phyloP scores from a whole-genome alignment of 1,284 basidiomycete species.

The Mycena sp. region DNA sequence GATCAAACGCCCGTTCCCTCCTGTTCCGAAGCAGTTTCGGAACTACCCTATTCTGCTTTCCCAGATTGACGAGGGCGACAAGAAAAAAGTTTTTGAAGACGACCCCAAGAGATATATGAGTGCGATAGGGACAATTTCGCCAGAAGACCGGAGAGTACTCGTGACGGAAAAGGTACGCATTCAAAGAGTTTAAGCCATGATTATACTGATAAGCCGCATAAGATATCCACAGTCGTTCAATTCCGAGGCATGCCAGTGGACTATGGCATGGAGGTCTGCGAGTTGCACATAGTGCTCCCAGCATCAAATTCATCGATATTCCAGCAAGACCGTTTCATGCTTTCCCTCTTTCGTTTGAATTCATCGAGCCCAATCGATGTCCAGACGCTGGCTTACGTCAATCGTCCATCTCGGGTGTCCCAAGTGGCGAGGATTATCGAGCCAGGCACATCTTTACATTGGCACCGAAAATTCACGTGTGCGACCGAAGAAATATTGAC shows the following conservation, averaged over 20 bases:
- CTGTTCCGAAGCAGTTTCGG: slow-evolving; percentile 29
- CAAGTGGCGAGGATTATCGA: not conserved
- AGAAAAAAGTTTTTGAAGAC: slow-evolving; percentile 27
- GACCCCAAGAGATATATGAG: slow-evolving; percentile 16
- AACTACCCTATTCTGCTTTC: slow-evolving; percentile 35
- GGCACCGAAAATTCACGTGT: not conserved
- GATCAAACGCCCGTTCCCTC: slow-evolving; percentile 31
- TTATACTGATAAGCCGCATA: not conserved
- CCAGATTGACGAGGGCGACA: slow-evolving; percentile 27
- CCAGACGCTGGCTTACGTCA: not conserved
- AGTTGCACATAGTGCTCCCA: slow-evolving; percentile 28
- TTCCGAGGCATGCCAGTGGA: slow-evolving; percentile 36
- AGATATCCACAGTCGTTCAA: slow-evolving; percentile 36
- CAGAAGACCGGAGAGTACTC: slow-evolving; percentile 24
- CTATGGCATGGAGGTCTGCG: slow-evolving; percentile 36
- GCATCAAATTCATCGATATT: too few species aligned
- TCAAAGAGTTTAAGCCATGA: not conserved
- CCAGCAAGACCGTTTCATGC: too few species aligned
- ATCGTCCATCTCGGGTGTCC: not conserved
- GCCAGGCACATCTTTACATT: not conserved
- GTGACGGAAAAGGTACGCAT: slow-evolving; percentile 21
- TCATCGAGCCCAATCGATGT: not conserved
- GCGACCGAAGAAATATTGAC: not conserved
- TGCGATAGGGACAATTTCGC: slow-evolving; percentile 29
- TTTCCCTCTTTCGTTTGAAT: not conserved